phyloP scores from a whole-genome alignment of 1,284 basidiomycete genomes.

The Apiotrichum porosum region DNA sequence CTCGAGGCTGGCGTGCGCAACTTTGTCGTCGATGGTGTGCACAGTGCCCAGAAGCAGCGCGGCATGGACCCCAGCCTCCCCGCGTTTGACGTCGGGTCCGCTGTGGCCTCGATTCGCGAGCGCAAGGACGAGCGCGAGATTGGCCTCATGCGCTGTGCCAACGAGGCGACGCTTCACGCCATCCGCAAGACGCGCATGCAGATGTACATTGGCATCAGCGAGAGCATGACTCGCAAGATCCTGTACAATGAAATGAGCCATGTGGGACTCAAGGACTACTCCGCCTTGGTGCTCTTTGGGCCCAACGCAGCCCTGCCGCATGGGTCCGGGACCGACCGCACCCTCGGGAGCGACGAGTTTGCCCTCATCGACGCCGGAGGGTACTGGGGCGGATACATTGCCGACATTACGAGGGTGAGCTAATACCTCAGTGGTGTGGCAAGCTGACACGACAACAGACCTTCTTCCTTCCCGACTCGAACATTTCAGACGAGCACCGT shows the following conservation, averaged over 20 bases:
- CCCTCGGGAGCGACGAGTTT: conserved; percentile 58
- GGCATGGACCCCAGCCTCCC: conserved; percentile 37
- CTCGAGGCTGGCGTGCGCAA: conserved; percentile 60
- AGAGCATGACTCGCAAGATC: conserved; percentile 62
- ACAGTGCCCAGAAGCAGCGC: conserved; percentile 21
- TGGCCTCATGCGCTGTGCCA: conserved; percentile 67
- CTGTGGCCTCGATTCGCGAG: conserved; percentile 62
- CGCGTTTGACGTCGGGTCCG: conserved; percentile 28
- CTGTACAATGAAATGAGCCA: conserved; percentile 56
- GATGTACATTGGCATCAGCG: conserved; percentile 67
- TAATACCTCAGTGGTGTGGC: neutral
- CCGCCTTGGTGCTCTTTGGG: conserved; percentile 69
- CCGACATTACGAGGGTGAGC: conserved; percentile 70
- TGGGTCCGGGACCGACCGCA: conserved; percentile 66
- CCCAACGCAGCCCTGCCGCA: conserved; percentile 81
- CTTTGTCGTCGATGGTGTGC: conserved; percentile 53
- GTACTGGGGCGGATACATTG: conserved; percentile 64
- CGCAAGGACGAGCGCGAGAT: conserved; percentile 68
- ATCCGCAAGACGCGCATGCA: conserved; percentile 62
- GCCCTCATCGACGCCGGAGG: conserved; percentile 74
- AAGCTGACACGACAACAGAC: conserved; percentile 55
- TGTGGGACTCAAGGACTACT: conserved; percentile 58
- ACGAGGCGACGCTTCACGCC: conserved; percentile 72
- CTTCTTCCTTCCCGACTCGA: conserved; percentile 59
- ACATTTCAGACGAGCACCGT: conserved; percentile 57